Evolutionary conservation across 1,139 yeast genomes (phyloP), one percentile per base, ranked within the genome.

Genomic region (Saccharomycopsis hybrid): DNA sequence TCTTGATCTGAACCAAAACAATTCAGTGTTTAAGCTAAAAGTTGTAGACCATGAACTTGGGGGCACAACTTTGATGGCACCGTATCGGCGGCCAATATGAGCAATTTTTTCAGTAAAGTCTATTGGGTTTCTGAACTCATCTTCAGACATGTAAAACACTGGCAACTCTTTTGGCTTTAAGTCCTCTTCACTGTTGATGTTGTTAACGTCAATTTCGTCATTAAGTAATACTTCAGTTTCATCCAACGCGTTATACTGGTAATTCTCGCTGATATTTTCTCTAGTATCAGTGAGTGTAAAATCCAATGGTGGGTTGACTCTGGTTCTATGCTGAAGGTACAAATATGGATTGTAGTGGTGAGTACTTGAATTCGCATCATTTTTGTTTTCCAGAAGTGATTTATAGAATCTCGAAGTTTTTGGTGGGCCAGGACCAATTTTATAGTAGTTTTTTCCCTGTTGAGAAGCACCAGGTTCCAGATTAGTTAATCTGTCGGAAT

Each of bases 21-120:
- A 67, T 48, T 79, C 82, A 3, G 76, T 62, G 58, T 80, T 74
- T n/a, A 77, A 61, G n/a, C 71, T 65, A 58, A 68, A 74, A 47
- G 59, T 63, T n/a, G 68, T 69, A 41, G 59, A 57, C 71, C 74
- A 71, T 25, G 59, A 53, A 4, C 58, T 55, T 0, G 85, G 84
- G 0, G 85, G 77, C n/a, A 73, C 69, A 25, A 88, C 66, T 62
- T 85, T 87, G 31, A 86, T 71, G 11, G 90, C 92, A 1, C 96
- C 96, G 60, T 71, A 74, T 44, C 68, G 60, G 49, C 63, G 62
- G 0, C 88, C 90, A 5, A 68, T 54, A 3, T 66, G 68, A 28
- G 63, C 61, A 29, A 77, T 60, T 28, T 72, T 66, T 54, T 79
- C 82, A 44, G 82, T 71, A 54, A 77, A 74, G 35, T 60, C 61